Evolutionary conservation across 768 basidiomycete species (phyloP).

Genomic region (Guyanaporus albipodus): DNA sequence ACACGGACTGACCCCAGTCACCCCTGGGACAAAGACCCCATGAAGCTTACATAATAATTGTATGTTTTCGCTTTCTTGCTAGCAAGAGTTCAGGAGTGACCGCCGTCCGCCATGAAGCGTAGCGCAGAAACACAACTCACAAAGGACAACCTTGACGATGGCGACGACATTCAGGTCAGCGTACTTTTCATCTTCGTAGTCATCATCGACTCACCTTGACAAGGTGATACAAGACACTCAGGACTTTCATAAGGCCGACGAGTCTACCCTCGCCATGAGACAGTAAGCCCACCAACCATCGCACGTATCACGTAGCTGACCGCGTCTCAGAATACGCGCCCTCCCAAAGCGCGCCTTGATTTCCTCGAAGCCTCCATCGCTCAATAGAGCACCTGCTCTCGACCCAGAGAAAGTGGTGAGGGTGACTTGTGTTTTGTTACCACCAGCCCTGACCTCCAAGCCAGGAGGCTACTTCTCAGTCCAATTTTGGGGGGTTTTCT

Average conservation of each 20-base stretch:
- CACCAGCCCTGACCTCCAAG: conserved; percentile 14
- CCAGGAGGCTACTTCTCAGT: conserved; percentile 28
- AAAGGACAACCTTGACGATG: conserved; percentile 48
- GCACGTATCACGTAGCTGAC: conserved; percentile 8
- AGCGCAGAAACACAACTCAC: conserved; percentile 68
- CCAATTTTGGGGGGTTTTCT: conserved; percentile 49
- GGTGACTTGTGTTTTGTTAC: conserved; percentile 15
- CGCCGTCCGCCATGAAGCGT: conserved; percentile 55
- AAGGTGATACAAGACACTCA: conserved; percentile 41
- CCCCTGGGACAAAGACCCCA: conserved; percentile 9
- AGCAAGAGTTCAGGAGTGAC: too few species aligned
- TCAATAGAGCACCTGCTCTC: conserved; percentile 19
- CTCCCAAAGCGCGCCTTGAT: conserved; percentile 51
- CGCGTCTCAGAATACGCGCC: conserved; percentile 51
- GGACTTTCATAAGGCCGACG: conserved; percentile 60
- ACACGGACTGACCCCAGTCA: conserved; percentile 7
- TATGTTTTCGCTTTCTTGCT: too few species aligned
- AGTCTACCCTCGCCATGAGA: conserved; percentile 49
- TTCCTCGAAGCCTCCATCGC: conserved; percentile 19
- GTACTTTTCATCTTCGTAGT: not conserved
- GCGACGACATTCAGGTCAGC: conserved; percentile 34
- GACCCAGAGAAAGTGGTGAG: conserved; percentile 24
- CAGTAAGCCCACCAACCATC: conserved; percentile 41
- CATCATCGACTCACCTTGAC: conserved; percentile 5
- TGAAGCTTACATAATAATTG: conserved; percentile 23